phyloP scores from a whole-genome alignment of 2,329 filamentous ascomycete species.

The Ophidiomyces ophidiicola region DNA sequence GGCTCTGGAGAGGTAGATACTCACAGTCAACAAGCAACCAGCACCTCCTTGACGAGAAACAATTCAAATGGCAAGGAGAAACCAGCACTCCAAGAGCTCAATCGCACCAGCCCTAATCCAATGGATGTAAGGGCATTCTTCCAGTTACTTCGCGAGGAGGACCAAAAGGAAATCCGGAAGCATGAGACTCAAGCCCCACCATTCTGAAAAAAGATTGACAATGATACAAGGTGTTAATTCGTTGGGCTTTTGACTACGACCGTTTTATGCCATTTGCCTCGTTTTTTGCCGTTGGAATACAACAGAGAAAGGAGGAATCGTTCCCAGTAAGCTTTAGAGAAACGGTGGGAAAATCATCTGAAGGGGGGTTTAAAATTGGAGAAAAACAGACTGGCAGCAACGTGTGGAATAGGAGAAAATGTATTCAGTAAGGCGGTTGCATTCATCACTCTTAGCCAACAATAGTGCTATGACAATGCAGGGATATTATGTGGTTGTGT shows the following conservation, averaged over 20 bases:
- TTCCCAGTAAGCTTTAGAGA: too few relatives aligned
- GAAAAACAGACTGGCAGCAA: background rate
- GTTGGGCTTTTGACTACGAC: background rate
- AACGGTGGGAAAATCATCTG: too few relatives aligned
- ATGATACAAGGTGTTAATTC: background rate
- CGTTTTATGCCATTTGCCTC: background rate
- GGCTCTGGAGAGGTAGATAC: slow-evolving; percentile 18
- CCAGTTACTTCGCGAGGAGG: slow-evolving; percentile 19
- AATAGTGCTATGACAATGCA: slow-evolving; percentile 7
- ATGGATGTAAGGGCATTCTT: slow-evolving; percentile 20
- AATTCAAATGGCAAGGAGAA: slow-evolving; percentile 1
- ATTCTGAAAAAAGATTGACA: slow-evolving; percentile 4
- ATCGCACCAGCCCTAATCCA: slow-evolving; percentile 15
- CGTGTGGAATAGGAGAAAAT: background rate
- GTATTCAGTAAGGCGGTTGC: background rate
- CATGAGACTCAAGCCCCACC: slow-evolving; percentile 11
- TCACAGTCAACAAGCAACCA: background rate
- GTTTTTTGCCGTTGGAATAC: slow-evolving; percentile 7
- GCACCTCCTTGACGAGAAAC: background rate
- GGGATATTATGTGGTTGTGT: slow-evolving; percentile 1
- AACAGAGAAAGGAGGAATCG: background rate
- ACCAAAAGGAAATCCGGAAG: slow-evolving; percentile 17
- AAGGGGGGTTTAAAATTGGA: too few relatives aligned
- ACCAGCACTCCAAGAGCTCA: slow-evolving; percentile 12
- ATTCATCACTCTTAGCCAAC: slow-evolving; percentile 1